phyloP scores from a whole-genome alignment of 75 land plant species.

The Gnetum montanum region DNA sequence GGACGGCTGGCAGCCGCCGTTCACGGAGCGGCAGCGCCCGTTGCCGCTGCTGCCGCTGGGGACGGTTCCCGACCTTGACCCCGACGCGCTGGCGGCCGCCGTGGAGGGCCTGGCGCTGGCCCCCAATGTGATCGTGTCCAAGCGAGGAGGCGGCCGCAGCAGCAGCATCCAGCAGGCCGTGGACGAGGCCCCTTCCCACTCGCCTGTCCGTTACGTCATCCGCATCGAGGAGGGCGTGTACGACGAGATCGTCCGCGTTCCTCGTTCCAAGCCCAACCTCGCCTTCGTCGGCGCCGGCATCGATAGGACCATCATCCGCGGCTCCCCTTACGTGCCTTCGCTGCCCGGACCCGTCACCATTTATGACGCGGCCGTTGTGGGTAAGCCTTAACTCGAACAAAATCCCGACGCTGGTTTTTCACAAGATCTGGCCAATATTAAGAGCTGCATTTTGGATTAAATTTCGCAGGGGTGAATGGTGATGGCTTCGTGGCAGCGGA shows the following conservation, averaged over 20 bases:
- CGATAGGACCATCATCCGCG: conserved; percentile 56
- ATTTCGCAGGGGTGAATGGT: conserved; percentile 11
- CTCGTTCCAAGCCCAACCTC: conserved; percentile 40
- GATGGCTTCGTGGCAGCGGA: conserved; percentile 15
- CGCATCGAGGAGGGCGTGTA: conserved; percentile 59
- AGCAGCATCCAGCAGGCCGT: conserved; percentile 57
- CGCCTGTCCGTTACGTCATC: conserved; percentile 27
- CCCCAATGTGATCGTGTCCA: conserved; percentile 16
- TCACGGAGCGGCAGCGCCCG: conserved; percentile 19
- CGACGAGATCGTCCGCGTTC: conserved; percentile 51
- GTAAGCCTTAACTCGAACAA: conserved; percentile 2
- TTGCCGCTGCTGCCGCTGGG: no score
- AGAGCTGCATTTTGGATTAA: background rate
- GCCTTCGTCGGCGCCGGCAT: conserved; percentile 64
- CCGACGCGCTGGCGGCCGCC: background rate
- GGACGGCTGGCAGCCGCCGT: conserved; percentile 33
- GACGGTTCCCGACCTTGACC: background rate
- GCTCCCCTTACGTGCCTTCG: conserved; percentile 19
- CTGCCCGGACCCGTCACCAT: conserved; percentile 38
- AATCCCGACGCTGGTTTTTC: background rate
- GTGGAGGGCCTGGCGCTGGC: background rate
- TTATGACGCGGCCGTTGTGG: conserved; percentile 52
- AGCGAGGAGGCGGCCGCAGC: background rate
- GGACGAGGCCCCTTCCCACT: conserved; percentile 38
- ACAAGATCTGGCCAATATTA: background rate